Conservation (phyloP, 2,329 filamentous ascomycete genomes). For the Colletotrichum sp. region DNA sequence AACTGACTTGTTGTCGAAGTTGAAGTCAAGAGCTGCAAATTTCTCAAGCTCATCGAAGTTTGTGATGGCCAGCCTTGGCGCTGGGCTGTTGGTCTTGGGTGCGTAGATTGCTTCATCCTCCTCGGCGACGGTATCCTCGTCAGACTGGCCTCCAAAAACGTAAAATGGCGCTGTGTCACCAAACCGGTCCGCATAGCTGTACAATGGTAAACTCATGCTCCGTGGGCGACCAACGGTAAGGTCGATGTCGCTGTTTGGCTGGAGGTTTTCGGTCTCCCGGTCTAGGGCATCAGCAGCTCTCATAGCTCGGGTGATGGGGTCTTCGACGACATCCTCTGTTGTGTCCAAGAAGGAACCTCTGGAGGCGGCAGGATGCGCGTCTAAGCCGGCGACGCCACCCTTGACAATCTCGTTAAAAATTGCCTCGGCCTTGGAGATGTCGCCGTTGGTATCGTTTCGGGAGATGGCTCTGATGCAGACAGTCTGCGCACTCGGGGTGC, state of each 20-base stretch:
- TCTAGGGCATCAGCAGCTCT: constrained; percentile 64
- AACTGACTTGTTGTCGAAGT: constrained; percentile 29
- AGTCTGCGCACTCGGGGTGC: constrained; percentile 58
- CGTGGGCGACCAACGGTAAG: constrained; percentile 47
- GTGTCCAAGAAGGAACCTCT: background rate
- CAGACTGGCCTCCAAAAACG: constrained; percentile 45
- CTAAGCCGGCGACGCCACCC: constrained; percentile 49
- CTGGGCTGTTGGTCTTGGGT: background rate
- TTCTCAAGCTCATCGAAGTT: constrained; percentile 69
- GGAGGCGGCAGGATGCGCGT: constrained; percentile 9
- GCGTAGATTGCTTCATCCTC: background rate
- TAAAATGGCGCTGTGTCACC: constrained; percentile 52
- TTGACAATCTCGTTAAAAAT: constrained; percentile 58
- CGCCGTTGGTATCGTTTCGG: constrained; percentile 54
- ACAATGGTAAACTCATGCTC: constrained; percentile 56
- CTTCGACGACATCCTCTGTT: constrained; percentile 31
- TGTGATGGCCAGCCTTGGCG: constrained; percentile 32
- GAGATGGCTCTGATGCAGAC: constrained; percentile 61
- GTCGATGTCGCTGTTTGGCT: constrained; percentile 54
- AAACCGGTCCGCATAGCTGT: constrained; percentile 47
- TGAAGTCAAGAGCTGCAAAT: constrained; percentile 81
- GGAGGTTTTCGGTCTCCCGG: constrained; percentile 58
- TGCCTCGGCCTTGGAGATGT: constrained; percentile 53
- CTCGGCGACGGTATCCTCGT: background rate
- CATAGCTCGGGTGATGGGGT: constrained; percentile 62